Base-by-base conservation (phyloP, 441 rosid genomes). In the Omphalea diandra region DNA sequence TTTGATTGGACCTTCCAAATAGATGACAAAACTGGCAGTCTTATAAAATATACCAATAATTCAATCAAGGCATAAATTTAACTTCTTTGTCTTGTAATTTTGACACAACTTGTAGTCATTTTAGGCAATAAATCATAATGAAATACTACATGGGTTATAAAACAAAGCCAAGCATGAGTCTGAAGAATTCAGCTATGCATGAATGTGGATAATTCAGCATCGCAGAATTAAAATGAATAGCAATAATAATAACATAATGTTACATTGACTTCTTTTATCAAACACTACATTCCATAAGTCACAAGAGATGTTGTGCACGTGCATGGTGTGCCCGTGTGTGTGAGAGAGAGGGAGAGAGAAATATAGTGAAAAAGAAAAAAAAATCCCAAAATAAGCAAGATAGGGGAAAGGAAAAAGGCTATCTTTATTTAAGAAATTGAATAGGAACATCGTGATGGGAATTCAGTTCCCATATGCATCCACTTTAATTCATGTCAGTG, bases 71-170 rank as follows among this genome's bases (percentile, higher is more conserved):
- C 14, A 54, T n/a, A 2, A 4, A 18, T 46, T 12, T 20, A 27
- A 27, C 17, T 29, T 47, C 5, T 69, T 2, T 69, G 65, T 58
- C 72, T n/a, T 12, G 5, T 43, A 47, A 44, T 59, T 69, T 35
- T 59, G 18, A 59, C 49, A 59, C 73, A 47, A 7, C 36, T 49
- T 62, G 5, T 26, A 60, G 59, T 6, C 12, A 50, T 52, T 36
- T n/a, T 52, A 70, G 22, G 38, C 26, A 60, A 29, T 24, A 20
- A 47, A 35, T 70, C n/a, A 61, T 8, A 38, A 24, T 7, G 26
- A 24, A 49, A 47, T 33, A 38, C 46, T 1, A 3, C 5, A 22
- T 18, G 36, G 17, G 10, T 40, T 4, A 31, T 9, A n/a, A 59
- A 4, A 29, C n/a, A 61, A 1, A 38, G 32, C 27, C 1, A n/a